Percentiles rank a stretch among this genome's conserved stretches.
Evolutionary conservation across 108 stramenopile genomes (phyloP).

Genomic region (Chaetoceros muelleri): DNA sequence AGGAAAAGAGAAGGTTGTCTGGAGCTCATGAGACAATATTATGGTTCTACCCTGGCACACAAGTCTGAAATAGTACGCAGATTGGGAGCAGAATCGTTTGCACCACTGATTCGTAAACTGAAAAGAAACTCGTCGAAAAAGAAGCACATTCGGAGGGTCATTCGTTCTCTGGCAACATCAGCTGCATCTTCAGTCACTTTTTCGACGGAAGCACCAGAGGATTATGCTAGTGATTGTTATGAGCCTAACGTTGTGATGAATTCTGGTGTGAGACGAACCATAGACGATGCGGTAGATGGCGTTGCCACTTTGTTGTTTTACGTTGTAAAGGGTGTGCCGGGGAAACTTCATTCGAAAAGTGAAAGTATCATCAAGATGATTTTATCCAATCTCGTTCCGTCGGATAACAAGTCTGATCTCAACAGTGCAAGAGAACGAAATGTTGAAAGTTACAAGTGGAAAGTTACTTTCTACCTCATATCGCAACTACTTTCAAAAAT

Average conservation of each 20-base stretch:
- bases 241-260: not conserved
- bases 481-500: conserved; percentile 27
- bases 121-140: conserved; percentile 41
- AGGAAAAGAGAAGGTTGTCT: conserved; percentile 22
- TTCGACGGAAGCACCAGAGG: conserved; percentile 1
- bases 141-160: conserved; percentile 50
- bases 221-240: not conserved
- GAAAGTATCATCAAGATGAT: not conserved
- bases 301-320: conserved; percentile 63
- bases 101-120: conserved; percentile 64
- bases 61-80: conserved; percentile 58
- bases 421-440: not conserved
- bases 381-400: not conserved
- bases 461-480: conserved; percentile 22
- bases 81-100: conserved; percentile 68
- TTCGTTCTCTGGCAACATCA: conserved; percentile 51
- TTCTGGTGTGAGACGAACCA: conserved; percentile 26
- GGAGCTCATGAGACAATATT: conserved; percentile 69
- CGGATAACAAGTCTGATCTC: not conserved
- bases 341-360: conserved; percentile 63
- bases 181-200: conserved; percentile 8
- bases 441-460: conserved; percentile 13
- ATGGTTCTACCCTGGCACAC: conserved; percentile 61
- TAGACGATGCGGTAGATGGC: conserved; percentile 65
- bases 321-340: conserved; percentile 50